Evolutionary conservation across 768 basidiomycete genomes (phyloP).

Genomic region (Nidularia sp.): DNA sequence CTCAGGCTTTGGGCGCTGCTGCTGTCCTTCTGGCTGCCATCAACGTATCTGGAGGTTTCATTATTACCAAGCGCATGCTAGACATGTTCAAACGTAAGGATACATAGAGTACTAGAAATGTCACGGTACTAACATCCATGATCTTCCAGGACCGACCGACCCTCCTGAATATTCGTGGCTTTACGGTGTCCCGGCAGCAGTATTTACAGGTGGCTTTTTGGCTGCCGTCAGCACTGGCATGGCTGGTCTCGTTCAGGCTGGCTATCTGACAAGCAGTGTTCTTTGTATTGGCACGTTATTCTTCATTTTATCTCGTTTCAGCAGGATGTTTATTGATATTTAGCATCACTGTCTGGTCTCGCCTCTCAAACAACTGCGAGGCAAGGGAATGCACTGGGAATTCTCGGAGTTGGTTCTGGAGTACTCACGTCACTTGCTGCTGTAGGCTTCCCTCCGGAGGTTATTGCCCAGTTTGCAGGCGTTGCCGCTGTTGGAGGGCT

Average conservation of each 20-base stretch:
- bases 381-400: conserved; percentile 85
- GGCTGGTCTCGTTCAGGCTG: conserved; percentile 84
- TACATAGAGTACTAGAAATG: background rate
- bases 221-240: conserved; percentile 81
- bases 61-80: conserved; percentile 88
- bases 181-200: conserved; percentile 72
- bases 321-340: conserved; percentile 1
- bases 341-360: conserved; percentile 71
- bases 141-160: conserved; percentile 61
- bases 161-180: conserved; percentile 88
- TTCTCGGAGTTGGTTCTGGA: conserved; percentile 80
- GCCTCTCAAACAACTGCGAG: conserved; percentile 79
- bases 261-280: conserved; percentile 81
- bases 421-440: conserved; percentile 78
- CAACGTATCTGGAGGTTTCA: conserved; percentile 86
- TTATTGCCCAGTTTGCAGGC: conserved; percentile 74
- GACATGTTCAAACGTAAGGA: conserved; percentile 84
- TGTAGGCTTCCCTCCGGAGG: conserved; percentile 75
- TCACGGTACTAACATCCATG: conserved; percentile 1
- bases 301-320: background rate
- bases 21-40: conserved; percentile 87
- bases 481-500: conserved; percentile 72
- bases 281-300: conserved; percentile 66
- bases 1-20: conserved; percentile 74
- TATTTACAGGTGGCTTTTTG: conserved; percentile 82